Base-by-base conservation (phyloP, 2,329 filamentous ascomycete species). In the Setomelanomma holmii region DNA sequence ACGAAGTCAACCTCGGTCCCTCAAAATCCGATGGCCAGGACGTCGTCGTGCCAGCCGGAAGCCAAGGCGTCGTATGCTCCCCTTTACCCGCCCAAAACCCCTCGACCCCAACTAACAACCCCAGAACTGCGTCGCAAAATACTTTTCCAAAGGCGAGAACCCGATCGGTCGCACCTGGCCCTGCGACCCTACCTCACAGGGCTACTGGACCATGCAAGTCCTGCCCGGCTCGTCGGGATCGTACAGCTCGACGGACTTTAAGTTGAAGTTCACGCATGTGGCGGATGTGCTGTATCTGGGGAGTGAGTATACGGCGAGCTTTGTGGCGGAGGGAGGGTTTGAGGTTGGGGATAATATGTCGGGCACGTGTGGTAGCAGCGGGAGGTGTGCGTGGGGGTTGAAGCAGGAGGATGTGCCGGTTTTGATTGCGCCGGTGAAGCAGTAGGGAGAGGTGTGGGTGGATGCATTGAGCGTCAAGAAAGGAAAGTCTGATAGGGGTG, bases 191-290 rank as follows among this genome's bases (percentile, higher is more conserved):
- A 36, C 52, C 1, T 45, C 46, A 8, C 42, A 63, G 1, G 66
- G 68, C 1, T 66, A 68, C 30, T 71, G 66, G 67, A 43, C 49
- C 2, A 61, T 71, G 49, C 52, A 61, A 10, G 53, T 68, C 21
- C 42, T 60, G 0, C 44, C 50, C n/a, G 58, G 58, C 17, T 44
- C 40, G 14, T 6, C 35, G 6, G 48, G 49, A 4, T 36, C 34
- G 0, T 67, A 61, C 34, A 34, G 20, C 1, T 22, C 39, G 3
- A 47, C 39, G 4, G 45, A 68, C 34, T 68, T 68, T 45, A 56
- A 62, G n/a, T 38, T 67, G 10, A 63, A 53, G n/a, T 63, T 68
- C 21, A 64, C 53, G n/a, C 53, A 65, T 20, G 59, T 64, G 2
- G 54, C 53, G 1, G 61, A 64, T 11, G 38, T 46, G 30, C 5